A percentile compares a stretch with the other conserved stretches of the same genome.
Evolutionary conservation across 2,329 filamentous ascomycete genomes (phyloP).

Genomic region (Fusarium sp.): DNA sequence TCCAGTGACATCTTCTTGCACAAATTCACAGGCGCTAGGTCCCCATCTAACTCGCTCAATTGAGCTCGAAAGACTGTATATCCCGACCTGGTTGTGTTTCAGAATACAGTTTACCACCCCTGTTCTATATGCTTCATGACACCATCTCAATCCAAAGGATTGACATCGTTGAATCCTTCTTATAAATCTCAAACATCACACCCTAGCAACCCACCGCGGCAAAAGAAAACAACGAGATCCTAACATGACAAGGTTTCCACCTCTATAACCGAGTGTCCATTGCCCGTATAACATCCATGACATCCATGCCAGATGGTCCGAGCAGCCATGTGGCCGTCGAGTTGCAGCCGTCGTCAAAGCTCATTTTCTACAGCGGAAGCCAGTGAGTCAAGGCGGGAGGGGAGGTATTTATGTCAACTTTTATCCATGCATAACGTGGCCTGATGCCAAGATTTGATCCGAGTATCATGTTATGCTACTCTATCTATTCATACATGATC

Average conservation of each 20-base stretch:
- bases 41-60: background rate
- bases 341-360: conserved; percentile 5
- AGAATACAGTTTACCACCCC: background rate
- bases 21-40: no score
- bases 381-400: background rate
- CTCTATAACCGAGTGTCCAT: conserved; percentile 1
- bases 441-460: background rate
- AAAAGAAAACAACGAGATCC: background rate
- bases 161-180: conserved; percentile 2
- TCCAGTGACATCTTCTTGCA: no score
- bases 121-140: background rate
- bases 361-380: conserved; percentile 2
- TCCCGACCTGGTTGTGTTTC: background rate
- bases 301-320: conserved; percentile 10
- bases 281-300: background rate
- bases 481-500: conserved; percentile 32
- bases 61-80: background rate
- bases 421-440: conserved; percentile 1
- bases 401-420: background rate
- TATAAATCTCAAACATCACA: conserved; percentile 7
- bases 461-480: conserved; percentile 26
- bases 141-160: background rate
- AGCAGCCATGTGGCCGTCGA: conserved; percentile 37
- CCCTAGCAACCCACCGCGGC: background rate
- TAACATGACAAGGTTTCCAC: conserved; percentile 8